Base-by-base conservation (phyloP, 495 filamentous ascomycete species). In the Hypoxylon rickii region DNA sequence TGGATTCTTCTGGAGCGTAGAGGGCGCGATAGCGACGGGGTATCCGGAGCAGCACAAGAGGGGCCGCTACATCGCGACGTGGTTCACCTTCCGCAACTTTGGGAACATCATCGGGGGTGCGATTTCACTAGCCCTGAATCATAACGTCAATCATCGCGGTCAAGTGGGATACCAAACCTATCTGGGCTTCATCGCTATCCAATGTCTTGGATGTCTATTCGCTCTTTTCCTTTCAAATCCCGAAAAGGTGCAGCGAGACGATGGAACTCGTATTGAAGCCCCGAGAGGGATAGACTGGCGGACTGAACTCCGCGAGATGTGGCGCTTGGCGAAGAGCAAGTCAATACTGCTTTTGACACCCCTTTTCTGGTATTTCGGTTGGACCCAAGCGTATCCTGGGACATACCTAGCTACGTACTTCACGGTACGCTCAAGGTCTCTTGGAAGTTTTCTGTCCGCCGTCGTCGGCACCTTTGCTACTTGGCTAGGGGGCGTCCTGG, bases 371-470 rank as follows among this genome's bases (percentile, higher is more conserved):
- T 70, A 73, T 3, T 70, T 69, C 18, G 74, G 73, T 7, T 79
- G 75, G 70, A 73, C 71, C 26, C 51, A 64, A 7, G 75, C 76
- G 7, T 79, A 79, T 21, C 73, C 77, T 32, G 71, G 71, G 0
- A 79, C 76, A 16, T 80, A 77, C 51, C 52, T 79, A 16, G 75
- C 76, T n/a, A 74, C 71, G 16, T 79, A 80, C 43, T 79, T 80
- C 63, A 75, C 74, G 6, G 76, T 80, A 10, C 73, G 75, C 3
- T 68, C 71, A 7, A 63, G 77, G 22, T 70, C 76, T 2, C 66
- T 79, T 0, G 76, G 73, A 0, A 71, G 68, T 6, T 72, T 78
- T 10, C 67, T 77, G 46, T 62, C 71, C 5, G 72, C 73, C 13
- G 60, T 75, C 8, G 68, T 74, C 13, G 70, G 70, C 10, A 76